Base-by-base conservation (phyloP, 306 rosid species). In the Begonia fuchsioides region DNA sequence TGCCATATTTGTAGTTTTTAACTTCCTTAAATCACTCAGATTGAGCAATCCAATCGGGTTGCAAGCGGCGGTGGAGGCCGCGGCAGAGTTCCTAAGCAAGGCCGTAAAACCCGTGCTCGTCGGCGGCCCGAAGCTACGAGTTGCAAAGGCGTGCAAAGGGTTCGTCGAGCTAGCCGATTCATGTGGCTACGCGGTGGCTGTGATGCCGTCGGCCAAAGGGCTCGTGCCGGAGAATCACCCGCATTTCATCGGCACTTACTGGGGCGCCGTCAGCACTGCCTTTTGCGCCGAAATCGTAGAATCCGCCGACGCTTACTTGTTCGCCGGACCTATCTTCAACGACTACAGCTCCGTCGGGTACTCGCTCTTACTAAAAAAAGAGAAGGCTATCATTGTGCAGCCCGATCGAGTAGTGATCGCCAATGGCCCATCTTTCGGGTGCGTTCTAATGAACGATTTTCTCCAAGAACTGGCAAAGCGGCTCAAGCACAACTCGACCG, bases 121-220 rank as follows among this genome's bases (percentile, higher is more conserved):
- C 0, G 82, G 77, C 26, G 87, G 82, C 39, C 87, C 82, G 11
- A 79, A 79, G 52, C 15, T 79, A 57, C 65, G 87, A 48, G 79
- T 75, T 43, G 70, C 86, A 1, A 71, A 78, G 58, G 86, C 79
- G 9, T 0, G 35, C 32, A 54, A 65, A 2, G 65, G 81, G 10
- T 71, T 74, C 57, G 57, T 63, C 53, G 74, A 71, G 17, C 67
- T 74, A 6, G 86, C 81, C 32, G 76, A 78, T 68, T 68, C 73
- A 53, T 43, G 66, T 57, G 81, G 79, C 6, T 74, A 68, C 56
- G 63, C 86, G 16, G 13, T 11, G 53, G 50, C 79, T 7, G 76
- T 71, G n/a, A 74, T 74, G 86, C 86, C 86, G 62, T 71, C 79
- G 3, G 86, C 81, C 3, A 78, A 78, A 53, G 86, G 86, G 17